phyloP scores from a whole-genome alignment of 106 monocot genomes.

The Phalaenopsis aphrodite region DNA sequence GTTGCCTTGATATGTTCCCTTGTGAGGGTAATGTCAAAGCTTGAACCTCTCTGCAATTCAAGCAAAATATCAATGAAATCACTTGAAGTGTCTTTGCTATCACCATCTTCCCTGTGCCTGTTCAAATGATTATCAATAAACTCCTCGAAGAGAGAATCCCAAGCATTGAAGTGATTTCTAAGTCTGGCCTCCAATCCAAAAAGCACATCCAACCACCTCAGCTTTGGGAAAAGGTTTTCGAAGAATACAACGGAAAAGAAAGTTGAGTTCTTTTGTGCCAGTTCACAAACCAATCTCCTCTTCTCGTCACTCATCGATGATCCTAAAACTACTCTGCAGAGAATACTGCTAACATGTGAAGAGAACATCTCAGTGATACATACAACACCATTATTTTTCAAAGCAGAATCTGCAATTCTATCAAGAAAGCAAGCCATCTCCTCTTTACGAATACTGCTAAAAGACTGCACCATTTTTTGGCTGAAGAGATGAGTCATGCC shows the following conservation, averaged over 20 bases:
- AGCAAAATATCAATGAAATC: slow-evolving; percentile 39
- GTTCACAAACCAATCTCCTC: background rate
- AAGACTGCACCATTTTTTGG: slow-evolving; percentile 8
- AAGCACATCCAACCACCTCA: slow-evolving; percentile 21
- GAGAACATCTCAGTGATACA: slow-evolving; percentile 2
- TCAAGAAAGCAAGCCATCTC: slow-evolving; percentile 7
- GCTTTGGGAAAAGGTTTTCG: slow-evolving; percentile 29
- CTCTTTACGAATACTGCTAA: background rate
- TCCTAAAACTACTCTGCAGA: slow-evolving; percentile 9
- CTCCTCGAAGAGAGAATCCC: slow-evolving; percentile 29
- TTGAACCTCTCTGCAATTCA: slow-evolving; percentile 13
- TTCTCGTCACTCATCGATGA: background rate
- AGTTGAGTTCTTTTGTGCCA: background rate
- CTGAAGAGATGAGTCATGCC: slow-evolving; percentile 11
- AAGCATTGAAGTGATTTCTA: background rate
- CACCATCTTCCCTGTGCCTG: background rate
- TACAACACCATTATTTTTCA: background rate
- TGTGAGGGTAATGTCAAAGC: background rate
- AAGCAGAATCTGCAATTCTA: background rate
- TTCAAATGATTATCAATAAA: slow-evolving; percentile 20
- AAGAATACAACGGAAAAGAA: background rate
- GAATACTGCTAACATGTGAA: background rate
- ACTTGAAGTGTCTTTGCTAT: background rate
- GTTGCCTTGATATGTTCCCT: slow-evolving; percentile 19
- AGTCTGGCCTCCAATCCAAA: slow-evolving; percentile 15